Conservation (phyloP, 352 stramenopile genomes). For the Pythium diclinum region DNA sequence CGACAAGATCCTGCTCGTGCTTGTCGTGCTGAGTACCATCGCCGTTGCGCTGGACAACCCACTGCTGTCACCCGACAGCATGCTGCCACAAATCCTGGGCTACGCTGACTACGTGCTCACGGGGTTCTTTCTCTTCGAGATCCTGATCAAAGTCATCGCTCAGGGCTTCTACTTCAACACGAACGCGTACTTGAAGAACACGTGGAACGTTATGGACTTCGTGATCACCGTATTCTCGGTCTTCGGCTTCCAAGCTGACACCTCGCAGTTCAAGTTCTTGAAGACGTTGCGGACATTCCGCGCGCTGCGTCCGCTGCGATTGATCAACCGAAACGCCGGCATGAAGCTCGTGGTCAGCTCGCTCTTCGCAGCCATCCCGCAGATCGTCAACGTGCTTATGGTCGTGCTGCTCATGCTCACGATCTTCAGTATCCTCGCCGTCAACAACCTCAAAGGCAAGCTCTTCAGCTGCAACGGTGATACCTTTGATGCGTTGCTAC, state of each 20-base stretch:
- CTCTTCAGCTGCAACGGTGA: conserved; percentile 58
- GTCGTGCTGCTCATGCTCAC: conserved; percentile 79
- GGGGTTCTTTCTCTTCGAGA: conserved; percentile 68
- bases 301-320: conserved; percentile 65
- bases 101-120: conserved; percentile 58
- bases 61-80: conserved; percentile 42
- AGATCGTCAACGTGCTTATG: conserved; percentile 81
- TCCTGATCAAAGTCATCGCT: conserved; percentile 77
- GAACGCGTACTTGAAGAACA: conserved; percentile 65
- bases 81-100: conserved; percentile 26
- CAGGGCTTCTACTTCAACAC: conserved; percentile 51
- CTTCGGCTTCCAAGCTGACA: conserved; percentile 26
- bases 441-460: conserved; percentile 90
- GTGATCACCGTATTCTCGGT: conserved; percentile 59
- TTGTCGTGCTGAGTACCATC: conserved; percentile 66
- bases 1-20: conserved; percentile 58
- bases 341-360: conserved; percentile 88
- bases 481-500: conserved; percentile 42
- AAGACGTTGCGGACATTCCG: conserved; percentile 58
- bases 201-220: conserved; percentile 87
- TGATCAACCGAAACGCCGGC: conserved; percentile 72
- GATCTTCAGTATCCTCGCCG: conserved; percentile 91
- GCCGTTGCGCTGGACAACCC: conserved; percentile 76
- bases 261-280: conserved; percentile 35
- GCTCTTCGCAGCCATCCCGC: conserved; percentile 70